Conservation (phyloP, 352 stramenopile species). For the Globisporangium nagaii region DNA sequence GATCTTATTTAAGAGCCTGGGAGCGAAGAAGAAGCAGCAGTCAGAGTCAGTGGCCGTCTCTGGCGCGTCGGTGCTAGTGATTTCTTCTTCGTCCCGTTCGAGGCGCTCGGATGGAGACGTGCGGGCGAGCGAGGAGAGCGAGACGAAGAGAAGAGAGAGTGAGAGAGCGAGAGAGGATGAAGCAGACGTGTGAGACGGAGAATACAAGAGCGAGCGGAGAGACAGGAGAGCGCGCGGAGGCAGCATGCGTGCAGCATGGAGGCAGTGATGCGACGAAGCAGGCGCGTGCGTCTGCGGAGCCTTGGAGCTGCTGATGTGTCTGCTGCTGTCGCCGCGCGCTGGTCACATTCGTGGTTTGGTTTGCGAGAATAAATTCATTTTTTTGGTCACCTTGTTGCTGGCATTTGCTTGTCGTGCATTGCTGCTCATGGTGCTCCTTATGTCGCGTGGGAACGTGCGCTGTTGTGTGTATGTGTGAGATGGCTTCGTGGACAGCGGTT, state of each 20-base stretch:
- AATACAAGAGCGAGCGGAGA: slow-evolving; percentile 3
- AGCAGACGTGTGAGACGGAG: slow-evolving; percentile 4
- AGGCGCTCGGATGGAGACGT: too few species aligned
- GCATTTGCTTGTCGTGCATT: background rate
- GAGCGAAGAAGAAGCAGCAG: slow-evolving; percentile 28
- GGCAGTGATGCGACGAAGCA: too few species aligned
- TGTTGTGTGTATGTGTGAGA: too few species aligned
- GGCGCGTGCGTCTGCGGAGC: background rate
- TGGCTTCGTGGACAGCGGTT: slow-evolving; percentile 1
- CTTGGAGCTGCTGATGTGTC: background rate
- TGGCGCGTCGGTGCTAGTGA: too few species aligned
- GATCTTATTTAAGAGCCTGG: slow-evolving; percentile 95
- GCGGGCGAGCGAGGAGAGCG: slow-evolving; percentile 7
- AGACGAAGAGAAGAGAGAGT: slow-evolving; percentile 29
- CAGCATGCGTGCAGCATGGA: too few species aligned
- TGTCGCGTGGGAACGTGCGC: background rate
- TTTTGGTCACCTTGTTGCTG: slow-evolving; percentile 6
- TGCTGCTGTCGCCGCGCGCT: too few species aligned
- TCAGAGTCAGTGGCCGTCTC: slow-evolving; percentile 28
- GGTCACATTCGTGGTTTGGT: slow-evolving; percentile 3
- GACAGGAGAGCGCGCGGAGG: background rate
- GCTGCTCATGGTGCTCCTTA: background rate
- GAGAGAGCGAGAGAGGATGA: slow-evolving; percentile 20
- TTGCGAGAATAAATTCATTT: slow-evolving; percentile 19
- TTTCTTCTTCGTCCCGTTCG: background rate